phyloP scores from a whole-genome alignment of 345 rosid genomes.

The Excoecaria agallocha region DNA sequence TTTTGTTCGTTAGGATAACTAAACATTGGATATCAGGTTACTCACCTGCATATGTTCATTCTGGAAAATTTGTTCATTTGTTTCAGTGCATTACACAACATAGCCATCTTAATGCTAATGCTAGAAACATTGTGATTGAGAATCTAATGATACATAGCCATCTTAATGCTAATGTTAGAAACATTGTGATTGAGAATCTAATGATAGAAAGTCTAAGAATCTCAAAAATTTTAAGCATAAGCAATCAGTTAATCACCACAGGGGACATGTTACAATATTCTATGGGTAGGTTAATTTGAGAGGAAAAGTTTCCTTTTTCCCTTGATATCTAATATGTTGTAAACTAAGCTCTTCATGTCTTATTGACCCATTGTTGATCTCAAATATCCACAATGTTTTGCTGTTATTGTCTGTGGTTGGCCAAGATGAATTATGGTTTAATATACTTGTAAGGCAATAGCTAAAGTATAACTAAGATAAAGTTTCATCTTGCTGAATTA shows the following conservation, averaged over 20 bases:
- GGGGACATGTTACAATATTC: background rate
- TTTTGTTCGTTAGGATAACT: slow-evolving; percentile 5
- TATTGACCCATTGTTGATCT: background rate
- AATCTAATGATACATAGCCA: background rate
- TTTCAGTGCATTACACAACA: background rate
- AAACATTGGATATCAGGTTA: slow-evolving; percentile 9
- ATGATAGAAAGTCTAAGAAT: background rate
- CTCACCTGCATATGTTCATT: background rate
- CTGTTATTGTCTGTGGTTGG: background rate
- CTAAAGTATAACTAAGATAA: background rate
- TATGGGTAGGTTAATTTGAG: background rate
- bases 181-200: background rate
- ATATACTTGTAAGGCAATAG: background rate
- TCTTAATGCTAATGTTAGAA: background rate
- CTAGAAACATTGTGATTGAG: background rate
- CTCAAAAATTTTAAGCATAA: background rate
- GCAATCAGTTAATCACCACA: background rate
- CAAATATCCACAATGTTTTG: background rate
- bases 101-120: background rate
- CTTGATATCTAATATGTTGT: background rate
- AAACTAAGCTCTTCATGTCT: background rate
- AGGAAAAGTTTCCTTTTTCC: background rate
- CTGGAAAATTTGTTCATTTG: background rate
- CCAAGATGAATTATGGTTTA: background rate
- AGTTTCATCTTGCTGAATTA: background rate